phyloP scores from a whole-genome alignment of 2,329 filamentous ascomycete genomes.

The Paecilomyces niveus region DNA sequence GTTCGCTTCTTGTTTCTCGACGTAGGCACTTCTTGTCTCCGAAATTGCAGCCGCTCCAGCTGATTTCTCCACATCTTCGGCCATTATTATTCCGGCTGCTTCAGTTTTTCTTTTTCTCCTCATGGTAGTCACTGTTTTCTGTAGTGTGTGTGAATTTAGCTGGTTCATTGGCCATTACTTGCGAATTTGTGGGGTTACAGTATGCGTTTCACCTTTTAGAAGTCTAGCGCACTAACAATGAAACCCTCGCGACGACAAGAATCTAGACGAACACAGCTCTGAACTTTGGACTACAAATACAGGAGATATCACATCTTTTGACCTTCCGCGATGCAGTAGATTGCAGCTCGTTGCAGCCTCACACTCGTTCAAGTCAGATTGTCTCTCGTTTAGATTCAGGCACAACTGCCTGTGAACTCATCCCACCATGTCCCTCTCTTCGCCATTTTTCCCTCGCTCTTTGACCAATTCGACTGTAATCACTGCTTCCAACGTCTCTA shows the following conservation, averaged over 20 bases:
- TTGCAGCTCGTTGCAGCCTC: background rate
- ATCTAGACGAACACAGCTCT: constrained; percentile 6
- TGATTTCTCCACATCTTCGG: constrained; percentile 3
- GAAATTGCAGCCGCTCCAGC: constrained; percentile 1
- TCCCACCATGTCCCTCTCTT: constrained; percentile 17
- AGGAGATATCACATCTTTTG: constrained; percentile 1
- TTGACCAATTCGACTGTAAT: background rate
- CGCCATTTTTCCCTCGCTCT: constrained; percentile 6
- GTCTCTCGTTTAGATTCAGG: constrained; percentile 2
- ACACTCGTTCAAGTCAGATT: background rate
- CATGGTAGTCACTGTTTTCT: constrained; percentile 8
- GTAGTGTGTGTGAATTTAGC: constrained; percentile 17
- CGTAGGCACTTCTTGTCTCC: background rate
- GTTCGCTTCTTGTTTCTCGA: background rate
- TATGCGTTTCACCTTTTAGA: constrained; percentile 21
- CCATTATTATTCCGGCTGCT: constrained; percentile 9
- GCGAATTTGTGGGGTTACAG: constrained; percentile 20
- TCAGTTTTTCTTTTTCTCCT: constrained; percentile 7
- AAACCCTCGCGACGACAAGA: constrained; percentile 16
- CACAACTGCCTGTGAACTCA: background rate
- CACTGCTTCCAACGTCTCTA: background rate
- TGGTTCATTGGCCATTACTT: constrained; percentile 18
- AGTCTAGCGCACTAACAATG: constrained; percentile 17
- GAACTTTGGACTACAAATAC: constrained; percentile 2
- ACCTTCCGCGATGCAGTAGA: background rate